A percentile compares a stretch with the other conserved stretches of the same genome.
These are phyloP conservation scores for Dryas octopetala DNA, from an alignment of 306 rosid genomes.

Conservation along the genomic window DNA sequence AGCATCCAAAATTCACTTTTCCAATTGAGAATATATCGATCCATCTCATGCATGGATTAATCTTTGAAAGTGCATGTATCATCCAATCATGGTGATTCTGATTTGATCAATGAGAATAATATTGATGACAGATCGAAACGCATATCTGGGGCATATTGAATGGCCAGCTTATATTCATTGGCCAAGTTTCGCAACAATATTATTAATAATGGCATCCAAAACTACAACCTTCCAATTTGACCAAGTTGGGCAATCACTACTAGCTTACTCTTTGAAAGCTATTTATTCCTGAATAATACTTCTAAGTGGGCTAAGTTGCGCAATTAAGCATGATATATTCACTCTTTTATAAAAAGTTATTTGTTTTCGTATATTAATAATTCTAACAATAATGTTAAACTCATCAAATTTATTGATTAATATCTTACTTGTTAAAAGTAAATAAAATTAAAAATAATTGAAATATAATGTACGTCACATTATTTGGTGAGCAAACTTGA, in stretches of 20 bases:
- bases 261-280: background rate
- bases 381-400: too few relatives aligned
- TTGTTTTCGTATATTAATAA: too few relatives aligned
- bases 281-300: background rate
- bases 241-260: background rate
- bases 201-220: background rate
- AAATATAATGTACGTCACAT: too few relatives aligned
- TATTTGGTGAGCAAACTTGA: too few relatives aligned
- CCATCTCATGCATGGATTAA: background rate
- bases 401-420: too few relatives aligned
- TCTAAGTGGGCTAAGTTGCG: background rate
- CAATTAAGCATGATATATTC: too few relatives aligned
- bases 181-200: background rate
- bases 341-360: too few relatives aligned
- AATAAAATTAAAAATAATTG: too few relatives aligned
- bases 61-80: background rate
- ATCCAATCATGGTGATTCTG: background rate
- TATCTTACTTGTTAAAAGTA: too few relatives aligned
- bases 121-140: background rate
- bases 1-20: background rate
- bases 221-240: conserved; percentile 6
- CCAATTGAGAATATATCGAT: background rate
- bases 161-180: background rate
- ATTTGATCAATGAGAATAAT: conserved; percentile 5
- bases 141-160: background rate